Evolutionary conservation across 2,329 filamentous ascomycete species (phyloP).

Genomic region (Colletotrichum phormii): DNA sequence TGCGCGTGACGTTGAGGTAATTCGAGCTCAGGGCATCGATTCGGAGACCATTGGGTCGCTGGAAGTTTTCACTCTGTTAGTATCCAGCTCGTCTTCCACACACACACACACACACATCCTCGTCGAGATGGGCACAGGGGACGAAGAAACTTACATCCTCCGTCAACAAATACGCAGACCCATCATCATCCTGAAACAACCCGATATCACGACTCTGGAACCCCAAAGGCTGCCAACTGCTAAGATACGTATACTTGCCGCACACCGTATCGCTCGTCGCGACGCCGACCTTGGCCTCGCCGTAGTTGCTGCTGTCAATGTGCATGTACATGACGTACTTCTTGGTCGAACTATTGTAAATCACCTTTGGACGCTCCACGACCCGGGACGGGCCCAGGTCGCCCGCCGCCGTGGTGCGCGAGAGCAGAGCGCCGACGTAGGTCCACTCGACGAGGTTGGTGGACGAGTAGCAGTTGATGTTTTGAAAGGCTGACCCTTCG

Average conservation of each 20-base stretch:
- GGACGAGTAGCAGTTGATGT: conserved; percentile 77
- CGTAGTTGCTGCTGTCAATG: conserved; percentile 71
- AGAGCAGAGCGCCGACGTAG: conserved; percentile 69
- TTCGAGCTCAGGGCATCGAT: conserved; percentile 68
- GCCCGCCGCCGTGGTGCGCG: conserved; percentile 57
- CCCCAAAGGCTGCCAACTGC: conserved; percentile 49
- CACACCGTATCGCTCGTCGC: conserved; percentile 70
- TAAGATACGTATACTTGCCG: conserved; percentile 61
- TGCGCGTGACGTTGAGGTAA: conserved; percentile 63
- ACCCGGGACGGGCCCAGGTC: conserved; percentile 72
- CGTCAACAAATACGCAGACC: conserved; percentile 68
- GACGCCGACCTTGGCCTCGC: conserved; percentile 73
- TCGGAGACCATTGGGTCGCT: conserved; percentile 45
- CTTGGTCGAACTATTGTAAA: conserved; percentile 71
- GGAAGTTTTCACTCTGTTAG: not conserved
- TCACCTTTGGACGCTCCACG: conserved; percentile 75
- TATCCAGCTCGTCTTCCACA: not conserved
- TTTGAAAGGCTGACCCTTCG: conserved; percentile 69
- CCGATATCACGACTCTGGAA: conserved; percentile 63
- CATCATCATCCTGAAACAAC: conserved; percentile 71
- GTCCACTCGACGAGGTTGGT: conserved; percentile 73
- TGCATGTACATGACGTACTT: conserved; percentile 78
- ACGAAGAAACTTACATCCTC: conserved; percentile 56
- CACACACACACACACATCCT: too few relatives aligned
- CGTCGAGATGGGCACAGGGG: not conserved